Evolutionary conservation across 495 filamentous ascomycete genomes (phyloP), one percentile per base, ranked within the genome.

Genomic region (Penicillium lagena): DNA sequence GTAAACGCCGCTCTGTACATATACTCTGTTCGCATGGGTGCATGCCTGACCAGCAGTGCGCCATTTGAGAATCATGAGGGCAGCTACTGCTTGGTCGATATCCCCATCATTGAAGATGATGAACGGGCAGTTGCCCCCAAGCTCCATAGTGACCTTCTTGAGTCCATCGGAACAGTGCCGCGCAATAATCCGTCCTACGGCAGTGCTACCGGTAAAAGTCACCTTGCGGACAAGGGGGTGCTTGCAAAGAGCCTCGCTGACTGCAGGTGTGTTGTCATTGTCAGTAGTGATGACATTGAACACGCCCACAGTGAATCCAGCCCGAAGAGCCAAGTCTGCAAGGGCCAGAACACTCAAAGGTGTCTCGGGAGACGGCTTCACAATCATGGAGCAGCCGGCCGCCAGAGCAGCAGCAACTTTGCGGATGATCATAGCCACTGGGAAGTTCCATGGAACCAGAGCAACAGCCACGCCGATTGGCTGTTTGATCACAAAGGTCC

Each of bases 41-140:
- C 80, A 85, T 0, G 79, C 80, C 56, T 85, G 81, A 7, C 80
- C 79, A 0, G 70, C 71, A 38, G 65, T 65, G 11, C 77, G 67
- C 60, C 75, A 81, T 51, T 80, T 81, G 12, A 69, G 62, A 1
- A 62, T 52, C 7, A 77, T 72, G 6, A 74, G 58, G 6, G 65
- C 71, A 17, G 66, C 59, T 2, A 76, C 62, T 2, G 81, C 77
- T 17, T 67, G 60, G 4, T 80, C 73, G 12, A 83, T 54, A 43
- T 83, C 70, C 7, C 75, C 81, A 50, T 86, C 82, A 38, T 83
- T 75, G 50, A 84, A 86, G 12, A 86, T 68, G 40, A 86, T 68
- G 59, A 82, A 82, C 0, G 82, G 81, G 13, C 76, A 76, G 54
- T 86, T 85, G 9, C 82, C 82, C 11, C 82, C 82, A 6, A 84